Evolutionary conservation across 1,284 basidiomycete species (phyloP).

Genomic region (Cystobasidium pallidum): DNA sequence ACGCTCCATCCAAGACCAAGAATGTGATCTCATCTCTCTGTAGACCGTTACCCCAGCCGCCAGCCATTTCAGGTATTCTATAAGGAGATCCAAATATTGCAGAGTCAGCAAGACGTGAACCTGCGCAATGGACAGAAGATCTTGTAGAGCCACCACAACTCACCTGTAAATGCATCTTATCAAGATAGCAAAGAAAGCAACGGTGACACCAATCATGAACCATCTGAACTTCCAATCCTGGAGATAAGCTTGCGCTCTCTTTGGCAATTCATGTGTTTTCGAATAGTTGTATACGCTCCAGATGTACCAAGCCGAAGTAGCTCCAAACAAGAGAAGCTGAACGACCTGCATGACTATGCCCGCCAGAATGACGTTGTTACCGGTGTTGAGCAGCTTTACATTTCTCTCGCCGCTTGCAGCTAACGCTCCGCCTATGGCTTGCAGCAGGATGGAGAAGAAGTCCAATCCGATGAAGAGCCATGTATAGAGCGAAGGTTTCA

Average conservation of each 20-base stretch:
- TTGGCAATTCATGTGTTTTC: constrained; percentile 12
- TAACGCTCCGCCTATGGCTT: constrained; percentile 36
- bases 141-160: too few species aligned
- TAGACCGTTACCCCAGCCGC: constrained; percentile 35
- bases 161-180: constrained; percentile 34
- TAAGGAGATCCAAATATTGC: neutral
- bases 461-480: constrained; percentile 42
- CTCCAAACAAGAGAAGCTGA: constrained; percentile 34
- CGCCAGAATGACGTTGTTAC: constrained; percentile 27
- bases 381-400: constrained; percentile 10
- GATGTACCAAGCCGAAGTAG: constrained; percentile 13
- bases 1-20: constrained; percentile 37
- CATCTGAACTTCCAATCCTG: constrained; percentile 17
- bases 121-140: too few species aligned
- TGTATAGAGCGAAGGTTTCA: constrained; percentile 26
- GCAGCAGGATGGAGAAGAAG: constrained; percentile 35
- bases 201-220: constrained; percentile 10
- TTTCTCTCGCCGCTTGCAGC: constrained; percentile 29
- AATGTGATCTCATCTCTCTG: constrained; percentile 37
- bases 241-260: constrained; percentile 8
- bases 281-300: constrained; percentile 11
- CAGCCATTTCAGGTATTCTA: constrained; percentile 39
- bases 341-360: constrained; percentile 39
- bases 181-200: constrained; percentile 31
- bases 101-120: neutral